These are phyloP conservation scores for Fusarium torreyae DNA, from an alignment of 2,329 filamentous ascomycete species.

Conservation along the genomic window DNA sequence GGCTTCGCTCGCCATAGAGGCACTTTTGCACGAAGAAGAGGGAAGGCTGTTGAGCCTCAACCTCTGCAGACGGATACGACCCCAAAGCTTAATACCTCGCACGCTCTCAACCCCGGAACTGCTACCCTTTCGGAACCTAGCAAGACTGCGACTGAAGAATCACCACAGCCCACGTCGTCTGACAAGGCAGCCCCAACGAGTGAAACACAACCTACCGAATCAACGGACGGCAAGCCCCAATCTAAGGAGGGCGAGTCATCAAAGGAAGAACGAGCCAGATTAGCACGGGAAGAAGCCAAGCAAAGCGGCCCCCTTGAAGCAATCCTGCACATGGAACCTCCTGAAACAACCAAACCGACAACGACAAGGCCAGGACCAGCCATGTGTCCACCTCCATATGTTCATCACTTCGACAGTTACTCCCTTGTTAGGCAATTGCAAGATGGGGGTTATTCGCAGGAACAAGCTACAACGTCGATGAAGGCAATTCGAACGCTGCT, in stretches of 20 bases:
- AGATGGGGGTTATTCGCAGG: constrained; percentile 78
- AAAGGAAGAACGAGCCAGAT: constrained; percentile 47
- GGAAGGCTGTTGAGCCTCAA: constrained; percentile 72
- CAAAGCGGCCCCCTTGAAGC: constrained; percentile 67
- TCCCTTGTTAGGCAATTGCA: constrained; percentile 86
- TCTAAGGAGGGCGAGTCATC: constrained; percentile 22
- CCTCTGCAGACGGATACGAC: constrained; percentile 47
- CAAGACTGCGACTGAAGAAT: constrained; percentile 14
- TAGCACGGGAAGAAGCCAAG: constrained; percentile 56
- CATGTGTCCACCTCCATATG: constrained; percentile 81
- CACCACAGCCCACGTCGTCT: constrained; percentile 9
- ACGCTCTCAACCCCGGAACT: constrained; percentile 29
- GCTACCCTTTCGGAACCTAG: constrained; percentile 26
- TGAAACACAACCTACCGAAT: constrained; percentile 12
- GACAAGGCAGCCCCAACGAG: constrained; percentile 19
- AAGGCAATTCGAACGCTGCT: constrained; percentile 88
- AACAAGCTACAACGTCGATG: constrained; percentile 89
- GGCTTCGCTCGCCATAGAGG: constrained; percentile 57
- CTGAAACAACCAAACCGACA: constrained; percentile 54
- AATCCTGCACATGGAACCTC: constrained; percentile 63
- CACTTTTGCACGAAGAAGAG: constrained; percentile 69
- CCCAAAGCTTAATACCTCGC: constrained; percentile 36
- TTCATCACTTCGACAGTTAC: constrained; percentile 98
- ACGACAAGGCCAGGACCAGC: constrained; percentile 70
- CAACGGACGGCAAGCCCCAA: constrained; percentile 19